These are phyloP conservation scores for Cutaneotrichosporon dermatis DNA, from an alignment of 1,284 basidiomycete species.

Conservation along the genomic window DNA sequence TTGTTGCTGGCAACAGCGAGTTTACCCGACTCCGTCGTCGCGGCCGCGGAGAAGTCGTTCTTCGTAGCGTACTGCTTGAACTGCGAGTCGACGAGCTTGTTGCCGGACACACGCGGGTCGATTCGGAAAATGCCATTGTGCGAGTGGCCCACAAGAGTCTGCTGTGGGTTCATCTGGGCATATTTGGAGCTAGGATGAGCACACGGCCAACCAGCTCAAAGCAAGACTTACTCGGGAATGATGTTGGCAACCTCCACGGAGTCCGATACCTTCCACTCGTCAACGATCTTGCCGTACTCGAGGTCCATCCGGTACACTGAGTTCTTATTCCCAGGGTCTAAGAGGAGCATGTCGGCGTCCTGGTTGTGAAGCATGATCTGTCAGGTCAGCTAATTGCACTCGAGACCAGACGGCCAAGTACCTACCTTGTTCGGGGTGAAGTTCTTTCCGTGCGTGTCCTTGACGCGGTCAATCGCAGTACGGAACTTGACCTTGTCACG, in stretches of 20 bases:
- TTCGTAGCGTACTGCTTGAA: constrained; percentile 95
- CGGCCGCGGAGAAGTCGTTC: constrained; percentile 90
- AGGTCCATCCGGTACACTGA: constrained; percentile 90
- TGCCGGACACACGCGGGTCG: constrained; percentile 85
- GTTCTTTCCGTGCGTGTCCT: constrained; percentile 72
- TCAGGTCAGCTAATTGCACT: constrained; percentile 4
- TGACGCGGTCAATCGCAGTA: constrained; percentile 80
- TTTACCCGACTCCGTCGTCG: constrained; percentile 81
- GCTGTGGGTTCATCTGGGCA: constrained; percentile 85
- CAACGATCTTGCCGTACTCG: constrained; percentile 92
- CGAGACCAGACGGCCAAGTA: constrained; percentile 2
- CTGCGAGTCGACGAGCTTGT: constrained; percentile 89
- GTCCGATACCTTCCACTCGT: constrained; percentile 97
- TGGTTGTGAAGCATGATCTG: constrained; percentile 95
- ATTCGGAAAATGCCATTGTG: constrained; percentile 96
- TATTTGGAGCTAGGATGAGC: constrained; percentile 65
- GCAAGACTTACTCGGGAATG: constrained; percentile 62
- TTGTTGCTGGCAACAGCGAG: constrained; percentile 93
- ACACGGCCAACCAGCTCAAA: neutral
- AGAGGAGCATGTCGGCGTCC: constrained; percentile 91
- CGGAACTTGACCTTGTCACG: constrained; percentile 79
- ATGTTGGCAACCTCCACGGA: constrained; percentile 81
- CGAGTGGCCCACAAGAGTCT: constrained; percentile 82
- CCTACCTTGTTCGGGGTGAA: constrained; percentile 82
- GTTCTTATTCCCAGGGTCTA: constrained; percentile 78